phyloP scores from a whole-genome alignment of 805 yeast species.

The Hanseniaspora valbyensis region DNA sequence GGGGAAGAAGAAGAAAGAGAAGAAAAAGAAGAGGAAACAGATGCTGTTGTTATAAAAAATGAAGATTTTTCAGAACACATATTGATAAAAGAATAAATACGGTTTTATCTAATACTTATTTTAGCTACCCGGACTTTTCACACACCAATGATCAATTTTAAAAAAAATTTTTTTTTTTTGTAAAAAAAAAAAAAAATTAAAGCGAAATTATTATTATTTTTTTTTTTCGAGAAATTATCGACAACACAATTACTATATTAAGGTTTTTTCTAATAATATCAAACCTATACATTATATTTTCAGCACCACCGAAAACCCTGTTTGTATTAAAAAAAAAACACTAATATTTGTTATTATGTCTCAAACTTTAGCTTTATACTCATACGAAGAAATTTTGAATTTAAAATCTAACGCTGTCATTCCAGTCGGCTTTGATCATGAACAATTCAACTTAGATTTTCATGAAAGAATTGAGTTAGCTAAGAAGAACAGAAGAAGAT shows the following conservation, averaged over 20 bases:
- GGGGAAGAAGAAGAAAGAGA: constrained; percentile 18
- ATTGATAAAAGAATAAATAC: background rate
- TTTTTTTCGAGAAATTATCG: too few relatives aligned
- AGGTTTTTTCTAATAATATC: background rate
- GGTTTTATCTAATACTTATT: too few relatives aligned
- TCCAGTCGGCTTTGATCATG: constrained; percentile 54
- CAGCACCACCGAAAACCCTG: background rate
- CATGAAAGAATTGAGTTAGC: constrained; percentile 25
- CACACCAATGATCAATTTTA: too few relatives aligned
- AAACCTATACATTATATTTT: background rate
- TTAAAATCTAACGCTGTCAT: constrained; percentile 46
- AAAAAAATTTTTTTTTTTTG: too few relatives aligned
- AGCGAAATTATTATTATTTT: too few relatives aligned
- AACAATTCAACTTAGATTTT: constrained; percentile 44
- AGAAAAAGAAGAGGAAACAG: background rate
- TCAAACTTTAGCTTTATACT: constrained; percentile 32
- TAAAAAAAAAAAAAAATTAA: too few relatives aligned
- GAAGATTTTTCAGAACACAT: background rate
- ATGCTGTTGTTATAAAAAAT: background rate
- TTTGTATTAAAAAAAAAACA: background rate
- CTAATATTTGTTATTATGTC: constrained; percentile 5
- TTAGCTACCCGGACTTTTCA: too few relatives aligned
- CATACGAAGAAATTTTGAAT: constrained; percentile 57
- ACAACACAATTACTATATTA: too few relatives aligned
- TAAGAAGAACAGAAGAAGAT: constrained; percentile 50